These are phyloP conservation scores for Vitis cinerea DNA, from an alignment of 164 flowering plant genomes.

Conservation along the genomic window DNA sequence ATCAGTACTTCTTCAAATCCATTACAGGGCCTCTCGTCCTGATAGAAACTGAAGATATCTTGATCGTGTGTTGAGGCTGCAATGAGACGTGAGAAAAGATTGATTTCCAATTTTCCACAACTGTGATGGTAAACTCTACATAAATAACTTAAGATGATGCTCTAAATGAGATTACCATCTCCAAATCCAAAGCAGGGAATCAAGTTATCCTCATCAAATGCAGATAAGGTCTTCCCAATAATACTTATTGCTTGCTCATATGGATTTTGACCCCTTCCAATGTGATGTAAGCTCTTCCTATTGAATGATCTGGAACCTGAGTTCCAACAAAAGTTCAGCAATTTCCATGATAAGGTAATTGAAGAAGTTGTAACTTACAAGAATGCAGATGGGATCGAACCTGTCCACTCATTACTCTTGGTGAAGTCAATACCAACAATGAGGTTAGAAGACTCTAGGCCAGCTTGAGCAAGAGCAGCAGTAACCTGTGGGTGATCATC, in stretches of 20 bases:
- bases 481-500: conserved; percentile 37
- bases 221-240: conserved; percentile 48
- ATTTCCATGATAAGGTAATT: neutral
- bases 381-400: conserved; percentile 12
- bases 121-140: neutral
- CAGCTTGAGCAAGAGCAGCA: conserved; percentile 48
- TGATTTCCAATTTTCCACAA: neutral
- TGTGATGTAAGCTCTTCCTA: conserved; percentile 4
- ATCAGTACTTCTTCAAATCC: conserved; percentile 15
- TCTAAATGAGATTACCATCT: conserved; percentile 36
- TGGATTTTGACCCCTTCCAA: conserved; percentile 26
- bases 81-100: neutral
- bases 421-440: conserved; percentile 72
- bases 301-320: conserved; percentile 47
- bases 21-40: conserved; percentile 8
- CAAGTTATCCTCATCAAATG: conserved; percentile 56
- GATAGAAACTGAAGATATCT: conserved; percentile 14
- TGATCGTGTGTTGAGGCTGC: conserved; percentile 18
- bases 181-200: conserved; percentile 65
- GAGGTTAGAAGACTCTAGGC: conserved; percentile 65
- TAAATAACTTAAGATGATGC: neutral
- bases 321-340: conserved; percentile 4
- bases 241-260: conserved; percentile 57
- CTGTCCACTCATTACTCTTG: conserved; percentile 75
- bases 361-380: neutral